phyloP scores from a whole-genome alignment of 225 moss, liverwort and hornwort species.

The Asterella californica region DNA sequence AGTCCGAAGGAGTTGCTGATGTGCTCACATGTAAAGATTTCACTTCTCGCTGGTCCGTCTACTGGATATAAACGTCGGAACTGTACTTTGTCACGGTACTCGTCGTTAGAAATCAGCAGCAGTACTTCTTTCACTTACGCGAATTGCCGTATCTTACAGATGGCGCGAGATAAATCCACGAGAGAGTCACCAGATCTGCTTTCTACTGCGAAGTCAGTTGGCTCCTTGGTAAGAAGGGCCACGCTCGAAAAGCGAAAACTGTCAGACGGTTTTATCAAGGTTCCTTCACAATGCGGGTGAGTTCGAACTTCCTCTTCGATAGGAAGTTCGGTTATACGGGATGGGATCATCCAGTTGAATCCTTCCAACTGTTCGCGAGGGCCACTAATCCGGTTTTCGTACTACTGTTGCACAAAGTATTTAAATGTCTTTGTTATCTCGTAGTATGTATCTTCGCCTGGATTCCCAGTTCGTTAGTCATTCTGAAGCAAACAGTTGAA shows the following conservation, averaged over 20 bases:
- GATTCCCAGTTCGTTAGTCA: neutral
- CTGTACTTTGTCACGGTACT: neutral
- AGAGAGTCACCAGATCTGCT: neutral
- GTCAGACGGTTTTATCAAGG: slow-evolving; percentile 4
- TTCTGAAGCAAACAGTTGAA: too few species aligned
- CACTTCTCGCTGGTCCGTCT: neutral
- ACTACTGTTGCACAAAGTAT: neutral
- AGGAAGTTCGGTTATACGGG: neutral
- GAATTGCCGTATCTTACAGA: neutral
- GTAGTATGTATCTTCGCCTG: neutral
- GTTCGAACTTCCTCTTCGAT: too few species aligned
- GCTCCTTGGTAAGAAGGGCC: neutral
- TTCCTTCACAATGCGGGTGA: neutral
- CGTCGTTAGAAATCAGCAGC: too few species aligned
- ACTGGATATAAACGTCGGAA: neutral
- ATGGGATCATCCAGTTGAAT: neutral
- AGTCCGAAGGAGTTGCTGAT: neutral
- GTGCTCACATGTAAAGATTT: neutral
- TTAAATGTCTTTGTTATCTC: neutral
- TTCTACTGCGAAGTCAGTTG: slow-evolving; percentile 8
- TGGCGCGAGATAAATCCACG: neutral
- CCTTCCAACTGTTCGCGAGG: neutral
- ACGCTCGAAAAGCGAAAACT: neutral
- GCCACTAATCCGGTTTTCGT: neutral
- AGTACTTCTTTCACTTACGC: too few species aligned